Evolutionary conservation across 805 yeast species (phyloP).

Genomic region (Candida boidinii): DNA sequence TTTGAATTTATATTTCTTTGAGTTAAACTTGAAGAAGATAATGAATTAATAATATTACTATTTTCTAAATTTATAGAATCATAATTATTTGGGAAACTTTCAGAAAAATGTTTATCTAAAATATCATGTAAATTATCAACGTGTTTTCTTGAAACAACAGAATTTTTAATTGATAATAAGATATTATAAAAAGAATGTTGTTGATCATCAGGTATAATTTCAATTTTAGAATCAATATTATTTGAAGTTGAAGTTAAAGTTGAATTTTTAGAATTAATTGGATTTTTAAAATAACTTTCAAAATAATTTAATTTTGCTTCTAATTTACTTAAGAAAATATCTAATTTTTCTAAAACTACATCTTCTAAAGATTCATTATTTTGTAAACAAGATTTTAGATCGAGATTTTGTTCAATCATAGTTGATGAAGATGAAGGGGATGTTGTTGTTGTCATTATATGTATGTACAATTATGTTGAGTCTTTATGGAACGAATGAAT

Average conservation of each 20-base stretch:
- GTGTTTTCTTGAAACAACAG: conserved; percentile 10
- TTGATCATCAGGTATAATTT: conserved; percentile 2
- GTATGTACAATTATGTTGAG: too few species aligned
- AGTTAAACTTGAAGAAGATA: too few species aligned
- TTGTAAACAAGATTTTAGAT: too few species aligned
- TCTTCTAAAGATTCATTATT: conserved; percentile 17
- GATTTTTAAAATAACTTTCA: conserved; percentile 17
- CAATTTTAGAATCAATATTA: background rate
- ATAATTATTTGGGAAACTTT: too few species aligned
- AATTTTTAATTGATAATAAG: conserved; percentile 13
- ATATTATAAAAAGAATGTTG: conserved; percentile 17
- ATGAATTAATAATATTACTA: background rate
- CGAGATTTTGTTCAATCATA: too few species aligned
- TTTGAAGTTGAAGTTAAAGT: conserved; percentile 3
- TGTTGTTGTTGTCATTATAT: too few species aligned
- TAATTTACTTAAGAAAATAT: conserved; percentile 17
- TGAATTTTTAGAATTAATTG: conserved; percentile 11
- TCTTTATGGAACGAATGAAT: too few species aligned
- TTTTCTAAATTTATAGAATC: conserved; percentile 6
- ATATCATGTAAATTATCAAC: conserved; percentile 6
- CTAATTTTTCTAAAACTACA: conserved; percentile 18
- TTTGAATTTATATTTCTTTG: too few species aligned
- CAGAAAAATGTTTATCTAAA: conserved; percentile 21
- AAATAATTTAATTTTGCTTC: conserved; percentile 19
- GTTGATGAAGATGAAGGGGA: too few species aligned